Evolutionary conservation across 495 filamentous ascomycete species (phyloP).

Genomic region (Penicillium pancosmium): DNA sequence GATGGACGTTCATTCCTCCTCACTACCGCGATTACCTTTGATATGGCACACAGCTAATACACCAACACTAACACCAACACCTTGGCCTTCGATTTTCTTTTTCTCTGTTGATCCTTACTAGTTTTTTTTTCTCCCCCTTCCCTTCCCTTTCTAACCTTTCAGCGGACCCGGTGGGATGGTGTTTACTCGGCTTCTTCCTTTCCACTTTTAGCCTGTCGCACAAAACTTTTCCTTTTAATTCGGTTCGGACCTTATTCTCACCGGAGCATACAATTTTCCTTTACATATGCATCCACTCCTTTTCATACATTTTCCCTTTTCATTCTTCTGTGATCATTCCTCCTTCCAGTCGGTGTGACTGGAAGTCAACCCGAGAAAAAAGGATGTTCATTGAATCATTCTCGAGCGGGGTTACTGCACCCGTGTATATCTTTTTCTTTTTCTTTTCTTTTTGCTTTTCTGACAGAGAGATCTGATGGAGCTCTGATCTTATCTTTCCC

Average conservation of each 20-base stretch:
- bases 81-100: constrained; percentile 14
- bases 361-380: constrained; percentile 6
- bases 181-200: constrained; percentile 31
- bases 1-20: constrained; percentile 17
- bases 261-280: constrained; percentile 19
- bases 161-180: constrained; percentile 46
- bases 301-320: constrained; percentile 17
- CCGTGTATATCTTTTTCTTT: background rate
- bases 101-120: constrained; percentile 22
- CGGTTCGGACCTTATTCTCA: constrained; percentile 18
- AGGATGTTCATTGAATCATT: background rate
- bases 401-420: background rate
- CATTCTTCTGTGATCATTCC: constrained; percentile 19
- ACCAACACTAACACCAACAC: background rate
- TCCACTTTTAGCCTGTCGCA: constrained; percentile 23
- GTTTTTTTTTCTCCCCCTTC: constrained; percentile 3
- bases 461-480: background rate
- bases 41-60: background rate
- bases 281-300: constrained; percentile 22
- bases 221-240: constrained; percentile 17
- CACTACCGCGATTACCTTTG: background rate
- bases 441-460: background rate
- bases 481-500: background rate
- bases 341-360: background rate
- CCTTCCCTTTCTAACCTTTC: constrained; percentile 3